phyloP scores from a whole-genome alignment of 2,329 filamentous ascomycete genomes.

The Aureobasidium sp. region DNA sequence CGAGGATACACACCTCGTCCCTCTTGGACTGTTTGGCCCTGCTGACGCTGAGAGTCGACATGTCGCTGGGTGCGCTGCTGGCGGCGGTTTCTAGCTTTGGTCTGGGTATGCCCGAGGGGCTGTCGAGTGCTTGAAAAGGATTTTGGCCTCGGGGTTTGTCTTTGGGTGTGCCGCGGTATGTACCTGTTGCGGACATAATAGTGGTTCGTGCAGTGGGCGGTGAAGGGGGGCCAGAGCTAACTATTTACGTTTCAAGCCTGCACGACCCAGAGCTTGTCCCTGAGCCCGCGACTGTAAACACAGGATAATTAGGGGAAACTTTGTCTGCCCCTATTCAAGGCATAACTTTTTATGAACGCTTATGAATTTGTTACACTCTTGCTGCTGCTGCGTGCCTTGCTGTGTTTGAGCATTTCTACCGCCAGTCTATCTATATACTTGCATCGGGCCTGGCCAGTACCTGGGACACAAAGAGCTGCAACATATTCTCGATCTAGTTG shows the following conservation, averaged over 20 bases:
- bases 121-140: slow-evolving; percentile 50
- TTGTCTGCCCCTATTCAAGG: not conserved
- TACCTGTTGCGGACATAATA: slow-evolving; percentile 58
- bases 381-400: not conserved
- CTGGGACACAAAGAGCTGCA: not conserved
- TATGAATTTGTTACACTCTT: not conserved
- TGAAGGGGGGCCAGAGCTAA: slow-evolving; percentile 11
- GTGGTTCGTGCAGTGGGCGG: slow-evolving; percentile 22
- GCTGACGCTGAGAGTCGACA: slow-evolving; percentile 79
- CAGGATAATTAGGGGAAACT: not conserved
- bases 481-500: not conserved
- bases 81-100: slow-evolving; percentile 58
- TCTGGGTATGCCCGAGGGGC: slow-evolving; percentile 60
- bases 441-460: not conserved
- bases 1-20: slow-evolving; percentile 68
- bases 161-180: slow-evolving; percentile 66
- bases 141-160: slow-evolving; percentile 54
- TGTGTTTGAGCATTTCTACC: not conserved
- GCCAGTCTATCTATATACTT: not conserved
- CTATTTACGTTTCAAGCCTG: slow-evolving; percentile 3
- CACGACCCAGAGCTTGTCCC: not conserved
- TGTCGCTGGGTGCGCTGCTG: slow-evolving; percentile 49
- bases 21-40: slow-evolving; percentile 94
- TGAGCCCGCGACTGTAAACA: slow-evolving; percentile 8
- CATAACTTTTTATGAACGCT: not conserved